Base-by-base conservation (phyloP, 176 grass and related monocot species). In the Lolium perenne region DNA sequence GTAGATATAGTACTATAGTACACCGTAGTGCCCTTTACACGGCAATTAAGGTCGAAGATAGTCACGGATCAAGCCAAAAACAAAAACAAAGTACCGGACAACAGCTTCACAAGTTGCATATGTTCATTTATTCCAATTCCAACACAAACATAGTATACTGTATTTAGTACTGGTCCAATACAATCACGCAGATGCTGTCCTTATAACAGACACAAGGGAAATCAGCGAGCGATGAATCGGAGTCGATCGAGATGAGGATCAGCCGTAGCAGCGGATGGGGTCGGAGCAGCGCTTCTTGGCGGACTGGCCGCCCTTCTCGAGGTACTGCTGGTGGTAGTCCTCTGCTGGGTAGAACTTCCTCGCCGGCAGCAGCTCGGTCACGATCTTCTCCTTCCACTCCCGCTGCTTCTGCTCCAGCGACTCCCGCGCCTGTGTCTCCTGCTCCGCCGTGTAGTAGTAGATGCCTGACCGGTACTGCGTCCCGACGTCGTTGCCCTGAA, bases 391-490 rank as follows among this genome's bases (percentile, higher is more conserved):
- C 45, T 93, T 70, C 65, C 91, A 54, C 38, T 92, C 79, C n/a
- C 76, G 25, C 78, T 98, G 92, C 87, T 95, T 94, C 63, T 26
- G 84, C 55, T 81, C 93, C 74, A 88, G 45, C 14, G 92, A 95
- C 71, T 88, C 88, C 38, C 68, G 67, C 16, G 96, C 93, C 38
- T 73, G 10, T 82, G 20, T 80, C 74, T 91, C 90, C 86, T 98
- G 96, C 75, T 92, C 93, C 68, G 90, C 79, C 38, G 74, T 95
- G 78, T 98, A 98, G 90, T 92, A 95, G 84, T 98, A 98, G 88
- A 95, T 98, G 65, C 96, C 96, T 16, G 96, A 98, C 15, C 96
- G 82, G 88, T 98, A 98, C 68, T 98, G 96, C n/a, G 92, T 94
- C 48, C 96, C 93, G 11, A 92, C 88, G 86, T 98, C 93, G 50